phyloP scores from a whole-genome alignment of 768 basidiomycete genomes.

The Podaxis sp. region DNA sequence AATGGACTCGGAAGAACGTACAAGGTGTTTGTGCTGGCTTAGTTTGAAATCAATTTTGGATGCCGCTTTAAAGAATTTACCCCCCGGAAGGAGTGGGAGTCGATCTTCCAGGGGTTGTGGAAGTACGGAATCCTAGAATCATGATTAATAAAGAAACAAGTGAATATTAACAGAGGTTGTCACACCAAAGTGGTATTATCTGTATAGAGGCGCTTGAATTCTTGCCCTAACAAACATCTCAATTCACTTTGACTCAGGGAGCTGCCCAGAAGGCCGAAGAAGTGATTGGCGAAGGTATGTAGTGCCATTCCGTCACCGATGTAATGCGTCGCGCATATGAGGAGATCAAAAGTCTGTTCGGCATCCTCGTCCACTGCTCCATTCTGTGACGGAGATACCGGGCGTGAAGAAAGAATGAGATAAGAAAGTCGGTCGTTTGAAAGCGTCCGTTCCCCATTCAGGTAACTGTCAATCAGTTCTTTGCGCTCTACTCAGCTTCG shows the following conservation, averaged over 20 bases:
- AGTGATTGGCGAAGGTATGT: slow-evolving; percentile 78
- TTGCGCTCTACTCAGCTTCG: slow-evolving; percentile 3
- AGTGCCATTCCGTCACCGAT: slow-evolving; percentile 87
- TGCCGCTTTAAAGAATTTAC: slow-evolving; percentile 42
- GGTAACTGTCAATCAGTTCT: slow-evolving; percentile 66
- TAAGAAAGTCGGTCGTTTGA: slow-evolving; percentile 65
- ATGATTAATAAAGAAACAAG: not conserved
- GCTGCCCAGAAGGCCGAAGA: slow-evolving; percentile 56
- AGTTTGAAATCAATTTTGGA: slow-evolving; percentile 55
- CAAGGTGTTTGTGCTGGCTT: slow-evolving; percentile 56
- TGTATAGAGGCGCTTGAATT: slow-evolving; percentile 26
- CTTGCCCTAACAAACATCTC: slow-evolving; percentile 28
- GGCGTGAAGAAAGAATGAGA: slow-evolving; percentile 43
- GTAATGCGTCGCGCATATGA: slow-evolving; percentile 79
- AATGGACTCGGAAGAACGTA: slow-evolving; percentile 23
- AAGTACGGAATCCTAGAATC: slow-evolving; percentile 13
- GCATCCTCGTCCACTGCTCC: slow-evolving; percentile 12
- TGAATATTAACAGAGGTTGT: not conserved
- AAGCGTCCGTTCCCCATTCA: slow-evolving; percentile 77
- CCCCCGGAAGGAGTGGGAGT: slow-evolving; percentile 32
- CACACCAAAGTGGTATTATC: not conserved
- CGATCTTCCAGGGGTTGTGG: slow-evolving; percentile 50
- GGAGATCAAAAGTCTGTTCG: slow-evolving; percentile 49
- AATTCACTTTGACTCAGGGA: slow-evolving; percentile 27
- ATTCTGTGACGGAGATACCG: not conserved